A percentile compares a stretch with the other conserved stretches of the same genome.
These are phyloP conservation scores for Claviceps sp. DNA, from an alignment of 2,329 filamentous ascomycete species.

Conservation along the genomic window DNA sequence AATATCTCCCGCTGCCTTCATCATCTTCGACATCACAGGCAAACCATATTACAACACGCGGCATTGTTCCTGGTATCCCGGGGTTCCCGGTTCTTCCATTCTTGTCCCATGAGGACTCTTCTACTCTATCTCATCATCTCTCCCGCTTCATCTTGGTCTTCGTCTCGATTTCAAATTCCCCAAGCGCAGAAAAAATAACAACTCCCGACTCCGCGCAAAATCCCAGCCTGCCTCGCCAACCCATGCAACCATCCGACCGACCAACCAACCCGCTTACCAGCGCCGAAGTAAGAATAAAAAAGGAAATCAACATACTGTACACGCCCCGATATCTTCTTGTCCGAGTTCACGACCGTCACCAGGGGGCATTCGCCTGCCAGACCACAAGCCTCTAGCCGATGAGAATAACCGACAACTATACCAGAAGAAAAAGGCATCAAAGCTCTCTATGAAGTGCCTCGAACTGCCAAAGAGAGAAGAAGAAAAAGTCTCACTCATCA, in stretches of 20 bases:
- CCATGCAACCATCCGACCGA: constrained; percentile 3
- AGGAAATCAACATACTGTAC: constrained; percentile 6
- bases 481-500: constrained; percentile 7
- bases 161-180: neutral
- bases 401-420: neutral
- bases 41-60: no score
- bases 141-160: constrained; percentile 12
- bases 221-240: constrained; percentile 9
- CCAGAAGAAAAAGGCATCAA: constrained; percentile 1
- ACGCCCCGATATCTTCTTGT: constrained; percentile 1
- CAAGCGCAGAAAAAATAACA: constrained; percentile 1
- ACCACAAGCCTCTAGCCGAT: neutral
- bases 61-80: no score
- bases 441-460: constrained; percentile 1
- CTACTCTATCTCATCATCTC: neutral
- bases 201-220: constrained; percentile 26
- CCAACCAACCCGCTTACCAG: neutral
- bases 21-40: no score
- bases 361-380: neutral
- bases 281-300: neutral
- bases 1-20: no score
- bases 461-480: neutral
- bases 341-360: neutral
- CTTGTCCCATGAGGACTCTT: constrained; percentile 10
- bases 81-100: constrained; percentile 4